Base-by-base conservation (phyloP, 2,329 filamentous ascomycete species). In the Pseudogymnoascus sp. region DNA sequence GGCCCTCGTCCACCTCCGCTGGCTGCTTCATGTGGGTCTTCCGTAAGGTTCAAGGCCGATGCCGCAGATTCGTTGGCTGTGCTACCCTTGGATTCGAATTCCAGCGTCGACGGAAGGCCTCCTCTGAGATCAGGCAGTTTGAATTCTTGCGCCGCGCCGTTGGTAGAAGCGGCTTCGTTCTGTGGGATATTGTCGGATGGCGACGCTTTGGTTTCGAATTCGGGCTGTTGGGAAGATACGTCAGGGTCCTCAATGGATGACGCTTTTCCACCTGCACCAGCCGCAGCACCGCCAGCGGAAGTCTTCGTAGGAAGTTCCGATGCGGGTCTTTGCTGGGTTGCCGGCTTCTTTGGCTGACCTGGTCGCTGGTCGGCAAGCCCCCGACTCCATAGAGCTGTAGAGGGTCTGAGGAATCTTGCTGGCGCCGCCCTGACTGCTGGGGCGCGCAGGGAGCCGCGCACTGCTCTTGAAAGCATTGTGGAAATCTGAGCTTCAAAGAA, bases 51-150 rank as follows among this genome's bases (percentile, higher is more conserved):
- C 60, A 82, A 68, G 14, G 71, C 62, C 50, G 64, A 64, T 20
- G 63, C 67, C 8, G 64, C 65, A 33, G 62, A 58, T 39, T 67
- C 67, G 68, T 20, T 72, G 64, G 60, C 71, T 64, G 71, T 75
- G n/a, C 75, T 73, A 63, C 77, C 74, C 0, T 77, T 75, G 61
- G 87, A 82, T 75, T 97, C 93, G 63, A 87, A 87, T 61, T 87
- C 89, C 61, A 97, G 81, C 1, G 92, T 96, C 1, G 92, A 96
- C 0, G 93, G 93, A 64, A 97, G 96, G 65, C 93, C 93, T 70
- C 93, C 87, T n/a, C 91, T 94, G 47, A 97, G 80, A 72, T 97
- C 92, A 60, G 93, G 93, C 11, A 97, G 83, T 59, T 83, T 79
- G 22, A 84, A 78, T 66, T 81, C 76, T 62, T 76, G 68, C 59